Conservation (phyloP, 345 rosid species). For the Sonneratia caseolaris region DNA sequence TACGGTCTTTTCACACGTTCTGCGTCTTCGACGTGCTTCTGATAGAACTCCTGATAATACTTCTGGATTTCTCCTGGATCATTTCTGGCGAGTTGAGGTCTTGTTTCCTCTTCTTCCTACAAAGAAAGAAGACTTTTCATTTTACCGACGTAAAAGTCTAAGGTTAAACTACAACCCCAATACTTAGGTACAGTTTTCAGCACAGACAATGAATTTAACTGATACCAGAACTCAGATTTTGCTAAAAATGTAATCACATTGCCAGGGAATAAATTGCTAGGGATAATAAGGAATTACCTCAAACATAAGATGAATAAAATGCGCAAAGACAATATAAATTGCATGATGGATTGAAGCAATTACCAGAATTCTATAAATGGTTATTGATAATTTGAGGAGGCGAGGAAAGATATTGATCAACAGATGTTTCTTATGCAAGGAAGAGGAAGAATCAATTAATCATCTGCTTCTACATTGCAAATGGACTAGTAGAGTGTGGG, state of each 20-base stretch:
- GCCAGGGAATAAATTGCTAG: not conserved
- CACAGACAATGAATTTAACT: not conserved
- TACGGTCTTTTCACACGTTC: slow-evolving; percentile 67
- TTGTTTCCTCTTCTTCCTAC: slow-evolving; percentile 57
- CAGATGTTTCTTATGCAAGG: too few species aligned
- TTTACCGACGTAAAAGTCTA: not conserved
- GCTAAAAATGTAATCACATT: not conserved
- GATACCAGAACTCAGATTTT: not conserved
- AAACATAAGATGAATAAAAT: not conserved
- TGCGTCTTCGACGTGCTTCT: slow-evolving; percentile 44
- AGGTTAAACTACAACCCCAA: not conserved
- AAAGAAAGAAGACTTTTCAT: slow-evolving; percentile 13
- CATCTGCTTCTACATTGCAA: too few species aligned
- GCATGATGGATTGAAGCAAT: not conserved
- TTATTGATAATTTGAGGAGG: too few species aligned
- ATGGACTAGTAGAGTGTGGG: too few species aligned
- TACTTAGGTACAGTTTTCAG: not conserved
- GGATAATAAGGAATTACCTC: too few species aligned
- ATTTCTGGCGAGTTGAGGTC: slow-evolving; percentile 25
- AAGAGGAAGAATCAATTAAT: too few species aligned
- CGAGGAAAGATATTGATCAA: too few species aligned
- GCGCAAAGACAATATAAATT: not conserved
- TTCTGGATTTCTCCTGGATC: slow-evolving; percentile 64
- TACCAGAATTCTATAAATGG: not conserved
- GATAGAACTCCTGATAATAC: slow-evolving; percentile 61